A percentile compares a stretch with the other conserved stretches of the same genome.
phyloP scores from a whole-genome alignment of 2,329 filamentous ascomycete genomes.

The Alternaria gaisen region DNA sequence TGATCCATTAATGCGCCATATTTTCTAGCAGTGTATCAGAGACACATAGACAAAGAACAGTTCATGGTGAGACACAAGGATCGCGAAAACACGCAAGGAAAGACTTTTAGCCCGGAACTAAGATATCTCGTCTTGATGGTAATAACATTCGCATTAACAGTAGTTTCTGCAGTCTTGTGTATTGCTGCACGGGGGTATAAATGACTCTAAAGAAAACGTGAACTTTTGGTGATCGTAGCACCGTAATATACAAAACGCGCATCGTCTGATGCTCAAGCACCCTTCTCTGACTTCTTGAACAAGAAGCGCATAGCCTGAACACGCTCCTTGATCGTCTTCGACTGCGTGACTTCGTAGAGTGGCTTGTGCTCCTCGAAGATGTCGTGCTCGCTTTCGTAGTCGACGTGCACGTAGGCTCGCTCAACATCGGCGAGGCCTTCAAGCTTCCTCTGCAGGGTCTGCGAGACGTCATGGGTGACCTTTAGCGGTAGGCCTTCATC shows the following conservation, averaged over 20 bases:
- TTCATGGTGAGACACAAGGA: neutral
- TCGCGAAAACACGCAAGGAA: neutral
- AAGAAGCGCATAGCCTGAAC: constrained; percentile 37
- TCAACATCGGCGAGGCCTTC: constrained; percentile 58
- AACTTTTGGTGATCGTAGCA: neutral
- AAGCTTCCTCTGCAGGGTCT: constrained; percentile 68
- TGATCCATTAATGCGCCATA: fast-evolving
- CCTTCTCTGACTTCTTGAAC: constrained; percentile 26
- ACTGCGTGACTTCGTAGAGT: constrained; percentile 46
- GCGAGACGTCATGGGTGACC: constrained; percentile 68
- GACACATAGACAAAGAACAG: neutral
- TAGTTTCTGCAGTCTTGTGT: neutral
- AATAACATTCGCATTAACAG: neutral
- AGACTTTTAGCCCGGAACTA: too few species aligned
- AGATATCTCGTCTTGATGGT: neutral
- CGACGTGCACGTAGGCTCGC: constrained; percentile 61
- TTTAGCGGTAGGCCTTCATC: constrained; percentile 63
- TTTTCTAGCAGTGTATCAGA: neutral
- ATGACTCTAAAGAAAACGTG: neutral
- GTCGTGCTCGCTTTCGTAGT: constrained; percentile 55
- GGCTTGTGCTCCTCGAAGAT: constrained; percentile 53
- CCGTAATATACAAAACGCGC: neutral
- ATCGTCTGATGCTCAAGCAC: neutral
- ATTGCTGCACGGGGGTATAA: constrained; percentile 3
- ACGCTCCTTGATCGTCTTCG: constrained; percentile 45